Evolutionary conservation across 2,329 filamentous ascomycete species (phyloP).

Genomic region (Colletotrichum tofieldiae): DNA sequence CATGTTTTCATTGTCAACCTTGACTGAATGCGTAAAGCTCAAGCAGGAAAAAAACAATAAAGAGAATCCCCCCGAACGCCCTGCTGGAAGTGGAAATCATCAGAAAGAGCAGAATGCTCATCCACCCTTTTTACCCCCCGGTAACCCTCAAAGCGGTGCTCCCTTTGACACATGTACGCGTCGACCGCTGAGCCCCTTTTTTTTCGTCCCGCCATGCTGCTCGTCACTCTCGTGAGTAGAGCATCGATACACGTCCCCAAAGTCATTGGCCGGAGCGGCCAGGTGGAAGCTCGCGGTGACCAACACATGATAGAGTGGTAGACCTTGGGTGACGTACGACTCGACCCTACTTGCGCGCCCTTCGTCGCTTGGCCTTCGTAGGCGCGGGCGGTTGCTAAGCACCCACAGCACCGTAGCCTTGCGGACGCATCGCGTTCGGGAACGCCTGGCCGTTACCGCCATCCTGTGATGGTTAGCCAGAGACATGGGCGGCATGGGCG

Average conservation of each 20-base stretch:
- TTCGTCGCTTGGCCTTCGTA: conserved; percentile 13
- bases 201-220: conserved; percentile 4
- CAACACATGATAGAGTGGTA: conserved; percentile 9
- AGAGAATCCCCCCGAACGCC: conserved; percentile 37
- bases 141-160: conserved; percentile 23
- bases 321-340: conserved; percentile 7
- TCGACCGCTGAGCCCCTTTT: conserved; percentile 9
- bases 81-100: conserved; percentile 42
- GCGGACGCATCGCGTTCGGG: conserved; percentile 62
- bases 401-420: conserved; percentile 72
- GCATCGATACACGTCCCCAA: conserved; percentile 27
- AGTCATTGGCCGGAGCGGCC: conserved; percentile 8
- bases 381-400: conserved; percentile 55
- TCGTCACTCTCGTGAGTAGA: conserved; percentile 19
- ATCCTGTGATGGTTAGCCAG: conserved; percentile 65
- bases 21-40: conserved; percentile 34
- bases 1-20: conserved; percentile 41
- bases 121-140: conserved; percentile 16
- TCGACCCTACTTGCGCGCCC: background rate
- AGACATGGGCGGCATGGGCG: conserved; percentile 45
- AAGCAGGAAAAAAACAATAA: conserved; percentile 22
- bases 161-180: conserved; percentile 10
- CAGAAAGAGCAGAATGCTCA: conserved; percentile 34
- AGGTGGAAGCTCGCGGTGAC: background rate
- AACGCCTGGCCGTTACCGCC: conserved; percentile 59